These are phyloP conservation scores for Gynandropsis gynandra DNA, from an alignment of 345 rosid species.

Conservation along the genomic window DNA sequence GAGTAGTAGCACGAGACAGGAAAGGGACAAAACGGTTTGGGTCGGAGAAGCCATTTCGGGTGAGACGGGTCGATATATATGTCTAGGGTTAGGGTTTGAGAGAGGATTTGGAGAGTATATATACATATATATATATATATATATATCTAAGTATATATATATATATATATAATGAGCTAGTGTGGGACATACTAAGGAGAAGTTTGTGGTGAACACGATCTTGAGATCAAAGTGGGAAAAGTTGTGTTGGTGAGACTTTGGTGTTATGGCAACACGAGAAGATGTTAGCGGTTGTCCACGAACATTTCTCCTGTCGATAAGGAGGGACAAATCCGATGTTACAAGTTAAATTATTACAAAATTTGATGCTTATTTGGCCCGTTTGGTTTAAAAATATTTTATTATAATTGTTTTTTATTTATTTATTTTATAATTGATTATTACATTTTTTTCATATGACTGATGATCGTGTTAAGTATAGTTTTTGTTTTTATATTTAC, in stretches of 20 bases:
- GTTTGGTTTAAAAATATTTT: constrained; percentile 2
- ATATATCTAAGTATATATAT: too few species aligned
- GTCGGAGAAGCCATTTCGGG: too few species aligned
- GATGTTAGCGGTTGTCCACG: constrained; percentile 22
- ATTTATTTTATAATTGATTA: background rate
- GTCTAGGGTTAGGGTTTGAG: constrained; percentile 9
- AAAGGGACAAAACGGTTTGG: constrained; percentile 13
- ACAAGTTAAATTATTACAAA: background rate
- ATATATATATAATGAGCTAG: constrained; percentile 14
- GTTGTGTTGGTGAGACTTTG: constrained; percentile 27
- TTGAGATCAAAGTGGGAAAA: constrained; percentile 20
- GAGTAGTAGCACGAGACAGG: constrained; percentile 9
- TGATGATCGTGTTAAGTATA: too few species aligned
- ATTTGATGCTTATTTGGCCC: constrained; percentile 3
- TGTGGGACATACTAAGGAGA: constrained; percentile 27
- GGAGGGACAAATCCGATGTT: background rate
- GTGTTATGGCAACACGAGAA: constrained; percentile 22
- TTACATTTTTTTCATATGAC: background rate
- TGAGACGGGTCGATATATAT: constrained; percentile 16
- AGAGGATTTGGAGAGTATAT: background rate
- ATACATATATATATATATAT: too few species aligned
- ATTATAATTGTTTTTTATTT: background rate
- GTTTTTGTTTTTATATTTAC: too few species aligned
- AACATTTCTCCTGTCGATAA: constrained; percentile 18
- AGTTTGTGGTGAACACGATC: constrained; percentile 31